A percentile compares a stretch with the other conserved stretches of the same genome.
phyloP scores from a whole-genome alignment of 805 yeast species.

The Pichia thaimueangensis region DNA sequence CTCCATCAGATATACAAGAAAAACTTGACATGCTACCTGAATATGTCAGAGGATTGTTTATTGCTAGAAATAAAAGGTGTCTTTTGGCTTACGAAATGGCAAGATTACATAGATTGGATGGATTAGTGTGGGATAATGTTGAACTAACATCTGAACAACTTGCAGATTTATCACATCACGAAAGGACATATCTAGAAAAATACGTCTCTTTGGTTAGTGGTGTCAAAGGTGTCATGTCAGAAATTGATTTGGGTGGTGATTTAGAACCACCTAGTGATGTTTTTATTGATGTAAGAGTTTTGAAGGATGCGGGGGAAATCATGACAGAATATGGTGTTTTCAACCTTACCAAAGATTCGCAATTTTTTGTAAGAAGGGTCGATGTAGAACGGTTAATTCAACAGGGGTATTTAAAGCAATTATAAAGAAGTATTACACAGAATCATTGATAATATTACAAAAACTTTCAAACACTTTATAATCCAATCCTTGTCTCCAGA shows the following conservation, averaged over 20 bases:
- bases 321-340: conserved; percentile 97
- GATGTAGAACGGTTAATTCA: conserved; percentile 92
- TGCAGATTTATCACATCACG: conserved; percentile 63
- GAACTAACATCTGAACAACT: conserved; percentile 38
- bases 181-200: conserved; percentile 67
- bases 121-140: conserved; percentile 63
- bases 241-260: conserved; percentile 83
- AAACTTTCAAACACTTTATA: conserved; percentile 29
- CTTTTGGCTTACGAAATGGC: conserved; percentile 74
- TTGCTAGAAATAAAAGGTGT: conserved; percentile 87
- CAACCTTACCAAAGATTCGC: conserved; percentile 87
- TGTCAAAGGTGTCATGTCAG: conserved; percentile 73
- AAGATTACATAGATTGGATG: conserved; percentile 62
- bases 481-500: conserved; percentile 24
- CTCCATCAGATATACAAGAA: conserved; percentile 23
- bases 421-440: conserved; percentile 2
- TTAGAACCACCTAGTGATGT: conserved; percentile 86
- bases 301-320: conserved; percentile 93
- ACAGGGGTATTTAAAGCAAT: conserved; percentile 83
- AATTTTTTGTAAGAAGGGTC: conserved; percentile 86
- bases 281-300: conserved; percentile 87
- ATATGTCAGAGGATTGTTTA: conserved; percentile 65
- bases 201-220: conserved; percentile 69
- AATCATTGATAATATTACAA: conserved; percentile 13
- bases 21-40: conserved; percentile 48